phyloP scores from a whole-genome alignment of 768 basidiomycete species.

The Amanita thiersii region DNA sequence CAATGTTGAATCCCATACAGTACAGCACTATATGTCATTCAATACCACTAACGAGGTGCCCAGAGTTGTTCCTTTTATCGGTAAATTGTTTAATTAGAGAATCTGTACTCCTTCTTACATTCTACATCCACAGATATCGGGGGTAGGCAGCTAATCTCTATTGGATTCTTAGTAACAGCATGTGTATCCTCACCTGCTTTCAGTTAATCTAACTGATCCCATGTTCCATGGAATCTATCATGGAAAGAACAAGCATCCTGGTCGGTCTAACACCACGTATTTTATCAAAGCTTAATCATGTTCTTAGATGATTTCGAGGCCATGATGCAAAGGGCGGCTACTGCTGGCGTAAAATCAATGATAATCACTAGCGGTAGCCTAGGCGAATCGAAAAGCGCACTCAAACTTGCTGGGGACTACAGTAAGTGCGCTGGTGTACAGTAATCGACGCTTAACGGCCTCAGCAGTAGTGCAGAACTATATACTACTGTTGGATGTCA shows the following conservation, averaged over 20 bases:
- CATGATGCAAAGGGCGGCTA: slow-evolving; percentile 46
- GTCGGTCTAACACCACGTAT: slow-evolving; percentile 16
- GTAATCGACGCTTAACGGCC: slow-evolving; percentile 1
- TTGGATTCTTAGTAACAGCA: no score
- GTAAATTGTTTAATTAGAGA: no score
- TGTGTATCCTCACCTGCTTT: no score
- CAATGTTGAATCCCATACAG: background rate
- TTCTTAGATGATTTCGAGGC: slow-evolving; percentile 51
- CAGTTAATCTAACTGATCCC: slow-evolving; percentile 40
- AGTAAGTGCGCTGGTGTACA: slow-evolving; percentile 24
- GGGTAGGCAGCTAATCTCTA: no score
- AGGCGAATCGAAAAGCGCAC: slow-evolving; percentile 49
- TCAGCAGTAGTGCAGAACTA: slow-evolving; percentile 29
- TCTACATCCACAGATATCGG: slow-evolving; percentile 6
- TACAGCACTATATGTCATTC: background rate
- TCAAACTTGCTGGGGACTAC: slow-evolving; percentile 51
- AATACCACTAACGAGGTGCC: no score
- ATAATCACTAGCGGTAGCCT: slow-evolving; percentile 74
- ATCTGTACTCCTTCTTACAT: no score
- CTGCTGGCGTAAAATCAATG: slow-evolving; percentile 59
- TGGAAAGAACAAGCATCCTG: slow-evolving; percentile 42
- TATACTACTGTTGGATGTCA: slow-evolving; percentile 77
- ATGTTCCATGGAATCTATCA: slow-evolving; percentile 46
- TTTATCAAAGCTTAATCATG: background rate
- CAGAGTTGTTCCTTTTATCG: no score